Percentiles rank a stretch among this genome's conserved stretches.
Evolutionary conservation across 2,329 filamentous ascomycete genomes (phyloP).

Genomic region (Clonostachys chloroleuca): DNA sequence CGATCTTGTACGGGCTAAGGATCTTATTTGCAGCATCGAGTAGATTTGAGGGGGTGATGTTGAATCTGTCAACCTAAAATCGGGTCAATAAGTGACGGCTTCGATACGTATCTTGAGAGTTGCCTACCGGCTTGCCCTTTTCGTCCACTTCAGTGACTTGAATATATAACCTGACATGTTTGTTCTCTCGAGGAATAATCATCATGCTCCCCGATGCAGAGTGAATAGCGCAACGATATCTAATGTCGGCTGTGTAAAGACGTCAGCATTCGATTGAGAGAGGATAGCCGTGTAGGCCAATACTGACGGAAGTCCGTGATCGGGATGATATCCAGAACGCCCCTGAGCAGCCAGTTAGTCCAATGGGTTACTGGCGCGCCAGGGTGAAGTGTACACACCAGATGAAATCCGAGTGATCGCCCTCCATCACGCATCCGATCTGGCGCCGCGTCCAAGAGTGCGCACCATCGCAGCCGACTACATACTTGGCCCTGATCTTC

Average conservation of each 20-base stretch:
- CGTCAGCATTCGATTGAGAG: too few species aligned
- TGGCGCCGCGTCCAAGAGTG: constrained; percentile 60
- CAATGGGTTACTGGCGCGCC: too few species aligned
- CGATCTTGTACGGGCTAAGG: constrained; percentile 61
- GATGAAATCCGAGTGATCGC: constrained; percentile 48
- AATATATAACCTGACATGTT: constrained; percentile 60
- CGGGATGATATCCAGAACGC: constrained; percentile 36
- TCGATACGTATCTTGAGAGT: constrained; percentile 6
- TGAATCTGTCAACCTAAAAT: constrained; percentile 44
- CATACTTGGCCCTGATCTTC: constrained; percentile 44
- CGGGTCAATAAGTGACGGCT: too few species aligned
- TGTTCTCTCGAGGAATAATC: constrained; percentile 63
- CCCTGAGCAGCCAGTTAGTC: constrained; percentile 7
- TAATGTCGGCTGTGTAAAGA: constrained; percentile 37
- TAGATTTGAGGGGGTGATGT: constrained; percentile 60
- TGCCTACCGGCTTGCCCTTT: constrained; percentile 30
- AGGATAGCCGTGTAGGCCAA: too few species aligned
- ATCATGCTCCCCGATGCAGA: constrained; percentile 55
- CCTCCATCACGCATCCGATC: constrained; percentile 50
- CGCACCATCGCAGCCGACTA: constrained; percentile 66
- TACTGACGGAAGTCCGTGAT: constrained; percentile 41
- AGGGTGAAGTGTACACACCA: constrained; percentile 18
- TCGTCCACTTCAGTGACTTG: constrained; percentile 46
- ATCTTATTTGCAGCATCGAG: constrained; percentile 60
- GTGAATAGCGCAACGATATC: constrained; percentile 54